Conservation (phyloP, 108 stramenopile species). For the Aurantiochytrium sp. region DNA sequence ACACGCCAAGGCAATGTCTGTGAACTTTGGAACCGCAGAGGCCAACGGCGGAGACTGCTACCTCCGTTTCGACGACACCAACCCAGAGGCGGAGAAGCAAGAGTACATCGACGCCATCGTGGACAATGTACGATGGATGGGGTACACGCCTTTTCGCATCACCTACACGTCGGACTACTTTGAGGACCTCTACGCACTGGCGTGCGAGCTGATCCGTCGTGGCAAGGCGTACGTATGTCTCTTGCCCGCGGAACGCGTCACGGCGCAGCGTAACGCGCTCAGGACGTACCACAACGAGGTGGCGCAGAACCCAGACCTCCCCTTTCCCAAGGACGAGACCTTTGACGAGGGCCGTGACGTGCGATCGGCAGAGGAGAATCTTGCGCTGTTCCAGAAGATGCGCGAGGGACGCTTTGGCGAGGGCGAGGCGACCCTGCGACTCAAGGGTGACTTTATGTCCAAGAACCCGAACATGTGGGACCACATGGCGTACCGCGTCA, state of each 20-base stretch:
- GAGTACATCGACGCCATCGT: constrained; percentile 83
- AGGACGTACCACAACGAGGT: constrained; percentile 36
- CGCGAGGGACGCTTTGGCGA: constrained; percentile 73
- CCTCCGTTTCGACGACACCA: constrained; percentile 91
- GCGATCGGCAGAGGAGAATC: constrained; percentile 73
- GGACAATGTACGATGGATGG: constrained; percentile 70
- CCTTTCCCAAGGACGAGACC: not conserved
- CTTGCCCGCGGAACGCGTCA: constrained; percentile 86
- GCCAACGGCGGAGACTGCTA: constrained; percentile 70
- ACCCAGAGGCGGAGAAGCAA: constrained; percentile 89
- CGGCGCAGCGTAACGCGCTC: constrained; percentile 78
- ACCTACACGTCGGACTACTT: constrained; percentile 92
- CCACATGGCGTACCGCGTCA: constrained; percentile 80
- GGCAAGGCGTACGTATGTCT: constrained; percentile 96
- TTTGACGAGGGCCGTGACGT: constrained; percentile 45
- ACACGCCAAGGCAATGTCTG: constrained; percentile 92
- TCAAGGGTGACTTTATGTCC: constrained; percentile 93
- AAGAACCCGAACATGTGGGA: constrained; percentile 90
- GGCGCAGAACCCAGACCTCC: not conserved
- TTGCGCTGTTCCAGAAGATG: constrained; percentile 86
- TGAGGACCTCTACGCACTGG: constrained; percentile 71
- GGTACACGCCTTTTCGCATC: constrained; percentile 82
- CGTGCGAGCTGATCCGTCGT: constrained; percentile 71
- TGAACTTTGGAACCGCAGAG: constrained; percentile 91
- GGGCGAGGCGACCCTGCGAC: constrained; percentile 78